Evolutionary conservation across 192 early-diverging fungal genomes (phyloP).

Genomic region (Gamsiella multidivaricata): DNA sequence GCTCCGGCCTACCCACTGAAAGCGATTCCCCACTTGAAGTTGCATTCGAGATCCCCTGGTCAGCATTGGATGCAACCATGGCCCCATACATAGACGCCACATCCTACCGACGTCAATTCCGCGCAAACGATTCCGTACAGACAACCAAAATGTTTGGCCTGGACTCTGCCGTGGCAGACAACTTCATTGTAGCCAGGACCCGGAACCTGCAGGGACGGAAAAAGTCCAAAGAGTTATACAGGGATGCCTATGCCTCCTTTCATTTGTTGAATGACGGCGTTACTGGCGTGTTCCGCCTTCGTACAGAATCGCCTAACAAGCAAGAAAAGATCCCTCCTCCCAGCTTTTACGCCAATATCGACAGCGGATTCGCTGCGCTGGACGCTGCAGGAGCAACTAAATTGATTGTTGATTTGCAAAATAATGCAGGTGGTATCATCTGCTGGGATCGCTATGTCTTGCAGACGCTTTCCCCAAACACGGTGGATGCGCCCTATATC

Average conservation of each 20-base stretch:
- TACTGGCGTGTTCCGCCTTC: conserved; percentile 40
- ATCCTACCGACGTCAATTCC: conserved; percentile 34
- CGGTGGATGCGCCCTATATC: conserved; percentile 39
- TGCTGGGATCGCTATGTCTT: conserved; percentile 52
- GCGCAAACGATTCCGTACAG: conserved; percentile 21
- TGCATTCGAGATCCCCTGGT: conserved; percentile 26
- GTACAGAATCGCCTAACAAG: conserved; percentile 41
- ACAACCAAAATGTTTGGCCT: conserved; percentile 41
- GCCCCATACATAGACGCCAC: conserved; percentile 13
- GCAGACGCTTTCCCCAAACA: conserved; percentile 37
- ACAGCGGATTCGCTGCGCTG: conserved; percentile 33
- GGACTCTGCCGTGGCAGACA: conserved; percentile 37
- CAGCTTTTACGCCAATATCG: conserved; percentile 42
- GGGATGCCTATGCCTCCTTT: conserved; percentile 38
- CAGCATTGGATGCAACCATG: conserved; percentile 41
- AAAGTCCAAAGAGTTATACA: conserved; percentile 26
- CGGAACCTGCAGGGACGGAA: conserved; percentile 2
- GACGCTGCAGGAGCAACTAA: conserved; percentile 26
- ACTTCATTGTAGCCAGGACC: conserved; percentile 12
- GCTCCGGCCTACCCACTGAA: background rate
- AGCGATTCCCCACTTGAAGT: background rate
- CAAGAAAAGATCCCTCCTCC: background rate
- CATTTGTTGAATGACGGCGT: conserved; percentile 33
- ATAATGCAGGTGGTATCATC: conserved; percentile 46
- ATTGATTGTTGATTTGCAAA: conserved; percentile 43